Percentiles rank a stretch among this genome's conserved stretches.
These are phyloP conservation scores for Wallacemonas collosoma DNA, from an alignment of 208 protist species.

Conservation along the genomic window DNA sequence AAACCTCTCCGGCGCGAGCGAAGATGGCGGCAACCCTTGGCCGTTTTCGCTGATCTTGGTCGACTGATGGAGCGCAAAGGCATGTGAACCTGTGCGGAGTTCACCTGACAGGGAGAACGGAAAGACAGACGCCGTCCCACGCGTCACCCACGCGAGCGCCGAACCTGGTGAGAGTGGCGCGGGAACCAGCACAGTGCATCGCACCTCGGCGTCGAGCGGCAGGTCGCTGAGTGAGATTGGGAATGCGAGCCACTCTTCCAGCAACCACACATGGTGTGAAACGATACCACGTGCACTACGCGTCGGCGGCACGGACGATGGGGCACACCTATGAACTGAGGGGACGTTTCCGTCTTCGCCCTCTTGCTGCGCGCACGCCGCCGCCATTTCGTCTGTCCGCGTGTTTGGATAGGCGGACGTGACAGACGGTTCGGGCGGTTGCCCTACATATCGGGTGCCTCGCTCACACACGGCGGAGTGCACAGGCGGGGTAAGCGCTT, in stretches of 20 bases:
- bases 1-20: background rate
- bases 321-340: no score
- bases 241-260: constrained; percentile 61
- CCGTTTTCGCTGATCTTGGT: no score
- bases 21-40: no score
- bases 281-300: no score
- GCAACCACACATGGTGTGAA: background rate
- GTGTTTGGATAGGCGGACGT: no score
- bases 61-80: background rate
- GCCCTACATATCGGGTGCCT: background rate
- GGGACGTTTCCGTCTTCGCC: background rate
- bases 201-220: constrained; percentile 74
- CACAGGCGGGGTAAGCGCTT: constrained; percentile 58
- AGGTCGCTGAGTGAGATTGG: constrained; percentile 85
- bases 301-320: no score
- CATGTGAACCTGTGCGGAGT: background rate
- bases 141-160: constrained; percentile 14
- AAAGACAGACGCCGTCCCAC: constrained; percentile 24
- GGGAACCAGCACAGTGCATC: constrained; percentile 38
- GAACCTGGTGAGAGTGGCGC: no score
- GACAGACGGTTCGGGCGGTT: background rate
- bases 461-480: constrained; percentile 32
- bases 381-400: no score
- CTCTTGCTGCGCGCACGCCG: background rate
- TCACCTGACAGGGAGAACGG: background rate